Conservation (phyloP, 768 basidiomycete species). For the Galerina sulciceps region DNA sequence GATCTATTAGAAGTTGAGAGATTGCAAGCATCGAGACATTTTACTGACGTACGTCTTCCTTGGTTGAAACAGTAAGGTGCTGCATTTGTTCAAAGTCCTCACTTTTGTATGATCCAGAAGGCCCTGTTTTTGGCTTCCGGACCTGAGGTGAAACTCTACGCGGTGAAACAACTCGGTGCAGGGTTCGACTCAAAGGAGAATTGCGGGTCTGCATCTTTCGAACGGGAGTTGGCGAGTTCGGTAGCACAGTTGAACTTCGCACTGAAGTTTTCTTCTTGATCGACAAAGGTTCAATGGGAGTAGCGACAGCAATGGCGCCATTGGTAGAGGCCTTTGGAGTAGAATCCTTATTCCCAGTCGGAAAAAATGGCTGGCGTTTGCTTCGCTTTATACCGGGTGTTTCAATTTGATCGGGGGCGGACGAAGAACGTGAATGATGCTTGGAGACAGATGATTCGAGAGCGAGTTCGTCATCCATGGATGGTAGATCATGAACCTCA, state of each 20-base stretch:
- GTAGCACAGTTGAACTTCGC: slow-evolving; percentile 43
- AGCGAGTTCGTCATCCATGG: slow-evolving; percentile 50
- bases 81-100: slow-evolving; percentile 52
- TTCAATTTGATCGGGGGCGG: slow-evolving; percentile 21
- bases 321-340: slow-evolving; percentile 49
- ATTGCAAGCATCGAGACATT: neutral
- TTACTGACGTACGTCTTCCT: slow-evolving; percentile 63
- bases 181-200: slow-evolving; percentile 55
- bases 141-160: slow-evolving; percentile 60
- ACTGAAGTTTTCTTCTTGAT: slow-evolving; percentile 85
- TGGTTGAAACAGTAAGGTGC: slow-evolving; percentile 54
- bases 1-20: slow-evolving; percentile 48
- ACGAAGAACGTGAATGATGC: slow-evolving; percentile 26
- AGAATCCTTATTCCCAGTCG: slow-evolving; percentile 52
- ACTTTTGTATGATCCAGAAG: slow-evolving; percentile 31
- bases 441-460: slow-evolving; percentile 39
- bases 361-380: slow-evolving; percentile 69
- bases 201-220: slow-evolving; percentile 48
- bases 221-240: slow-evolving; percentile 40
- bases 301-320: slow-evolving; percentile 37
- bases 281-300: slow-evolving; percentile 72
- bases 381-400: slow-evolving; percentile 69
- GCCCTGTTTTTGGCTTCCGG: slow-evolving; percentile 39
- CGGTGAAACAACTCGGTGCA: slow-evolving; percentile 50
- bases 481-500: slow-evolving; percentile 37